A percentile compares a stretch with the other conserved stretches of the same genome.
These are phyloP conservation scores for Epichloe gansuensis DNA, from an alignment of 2,329 filamentous ascomycete genomes.

Conservation along the genomic window DNA sequence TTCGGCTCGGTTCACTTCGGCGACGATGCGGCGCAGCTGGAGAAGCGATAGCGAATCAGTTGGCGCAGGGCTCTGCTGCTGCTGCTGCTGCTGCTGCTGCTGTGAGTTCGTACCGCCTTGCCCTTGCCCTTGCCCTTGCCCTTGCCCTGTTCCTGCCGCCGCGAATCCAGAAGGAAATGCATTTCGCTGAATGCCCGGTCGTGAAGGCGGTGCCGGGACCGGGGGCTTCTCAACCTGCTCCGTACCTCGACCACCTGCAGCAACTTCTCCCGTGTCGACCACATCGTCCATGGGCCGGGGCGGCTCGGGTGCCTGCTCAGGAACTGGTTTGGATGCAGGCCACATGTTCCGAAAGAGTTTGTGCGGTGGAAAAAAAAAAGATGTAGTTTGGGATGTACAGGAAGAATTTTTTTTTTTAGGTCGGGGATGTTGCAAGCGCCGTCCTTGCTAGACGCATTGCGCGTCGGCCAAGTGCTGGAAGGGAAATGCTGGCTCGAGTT, in stretches of 20 bases:
- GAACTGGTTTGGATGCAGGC: slow-evolving; percentile 12
- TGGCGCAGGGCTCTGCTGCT: slow-evolving; percentile 20
- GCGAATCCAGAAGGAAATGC: slow-evolving; percentile 14
- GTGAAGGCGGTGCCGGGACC: slow-evolving; percentile 5
- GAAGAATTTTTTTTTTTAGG: not conserved
- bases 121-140: slow-evolving; percentile 8
- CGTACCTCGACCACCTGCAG: slow-evolving; percentile 20
- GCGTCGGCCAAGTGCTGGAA: slow-evolving; percentile 1
- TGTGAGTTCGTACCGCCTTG: not conserved
- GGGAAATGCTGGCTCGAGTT: too few relatives aligned
- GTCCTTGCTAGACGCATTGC: slow-evolving; percentile 8
- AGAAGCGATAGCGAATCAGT: slow-evolving; percentile 62
- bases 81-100: slow-evolving; percentile 11
- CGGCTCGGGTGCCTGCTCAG: not conserved
- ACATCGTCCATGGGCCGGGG: slow-evolving; percentile 22
- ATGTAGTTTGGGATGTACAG: not conserved
- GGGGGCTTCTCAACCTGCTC: slow-evolving; percentile 23
- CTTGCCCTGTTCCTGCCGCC: slow-evolving; percentile 7
- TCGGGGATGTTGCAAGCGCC: slow-evolving; percentile 1
- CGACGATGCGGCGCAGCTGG: slow-evolving; percentile 60
- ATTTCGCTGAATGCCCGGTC: slow-evolving; percentile 12
- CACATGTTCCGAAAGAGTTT: slow-evolving; percentile 23
- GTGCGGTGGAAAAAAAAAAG: not conserved
- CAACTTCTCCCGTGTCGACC: slow-evolving; percentile 27
- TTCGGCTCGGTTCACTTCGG: slow-evolving; percentile 58